Evolutionary conservation across 805 yeast genomes (phyloP).

Genomic region (Tetrapisispora arboricola): DNA sequence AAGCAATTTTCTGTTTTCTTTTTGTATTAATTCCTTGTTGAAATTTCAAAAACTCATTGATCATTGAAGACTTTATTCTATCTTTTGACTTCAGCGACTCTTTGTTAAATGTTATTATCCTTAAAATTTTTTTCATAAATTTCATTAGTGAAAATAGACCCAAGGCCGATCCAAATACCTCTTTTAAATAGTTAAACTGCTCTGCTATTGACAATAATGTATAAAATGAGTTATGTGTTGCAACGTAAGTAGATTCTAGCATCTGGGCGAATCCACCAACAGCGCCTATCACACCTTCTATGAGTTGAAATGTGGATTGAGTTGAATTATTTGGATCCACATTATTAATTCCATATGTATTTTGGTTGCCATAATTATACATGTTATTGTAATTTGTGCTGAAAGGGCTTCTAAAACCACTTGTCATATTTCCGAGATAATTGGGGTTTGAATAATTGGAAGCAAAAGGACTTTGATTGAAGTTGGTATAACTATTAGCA

Average conservation of each 20-base stretch:
- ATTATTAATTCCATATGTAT: neutral
- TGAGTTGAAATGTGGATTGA: slow-evolving; percentile 88
- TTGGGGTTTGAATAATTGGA: neutral
- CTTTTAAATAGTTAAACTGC: slow-evolving; percentile 76
- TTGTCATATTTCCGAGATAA: neutral
- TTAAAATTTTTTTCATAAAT: slow-evolving; percentile 54
- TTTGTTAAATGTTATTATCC: slow-evolving; percentile 51
- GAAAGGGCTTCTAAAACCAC: neutral
- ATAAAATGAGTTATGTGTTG: slow-evolving; percentile 91
- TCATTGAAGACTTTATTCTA: neutral
- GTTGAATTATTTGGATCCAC: slow-evolving; percentile 41
- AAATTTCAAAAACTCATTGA: slow-evolving; percentile 3
- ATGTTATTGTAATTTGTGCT: neutral
- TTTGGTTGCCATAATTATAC: slow-evolving; percentile 1
- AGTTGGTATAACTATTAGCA: neutral
- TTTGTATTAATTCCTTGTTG: neutral
- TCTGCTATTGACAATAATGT: slow-evolving; percentile 94
- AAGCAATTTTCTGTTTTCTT: slow-evolving; percentile 40
- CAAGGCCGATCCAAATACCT: slow-evolving; percentile 74
- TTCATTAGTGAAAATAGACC: slow-evolving; percentile 79
- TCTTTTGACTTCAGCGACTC: slow-evolving; percentile 1
- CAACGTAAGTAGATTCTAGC: slow-evolving; percentile 96
- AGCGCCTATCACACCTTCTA: slow-evolving; percentile 88
- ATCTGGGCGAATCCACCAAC: slow-evolving; percentile 96
- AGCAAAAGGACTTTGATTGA: neutral